phyloP scores from a whole-genome alignment of 805 yeast genomes.

The Scheffersomyces coipomensis region DNA sequence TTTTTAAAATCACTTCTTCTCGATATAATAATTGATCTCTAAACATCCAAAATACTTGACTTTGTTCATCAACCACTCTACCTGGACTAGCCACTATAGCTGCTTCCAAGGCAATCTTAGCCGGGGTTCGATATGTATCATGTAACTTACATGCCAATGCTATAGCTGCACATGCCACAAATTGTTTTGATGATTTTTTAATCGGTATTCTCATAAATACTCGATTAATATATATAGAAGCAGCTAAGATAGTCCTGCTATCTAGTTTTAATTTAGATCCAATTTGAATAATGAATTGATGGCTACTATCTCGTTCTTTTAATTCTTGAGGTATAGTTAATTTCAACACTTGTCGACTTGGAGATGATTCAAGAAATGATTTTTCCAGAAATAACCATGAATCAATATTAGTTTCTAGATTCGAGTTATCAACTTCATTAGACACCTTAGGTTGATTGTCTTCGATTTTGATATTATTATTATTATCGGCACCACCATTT shows the following conservation, averaged over 20 bases:
- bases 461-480: too few relatives aligned
- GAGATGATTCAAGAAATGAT: slow-evolving; percentile 26
- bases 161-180: slow-evolving; percentile 42
- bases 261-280: slow-evolving; percentile 38
- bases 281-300: slow-evolving; percentile 35
- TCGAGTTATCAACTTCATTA: too few relatives aligned
- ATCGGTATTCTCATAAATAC: slow-evolving; percentile 42
- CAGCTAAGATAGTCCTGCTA: slow-evolving; percentile 41
- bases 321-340: slow-evolving; percentile 35
- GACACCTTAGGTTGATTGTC: too few relatives aligned
- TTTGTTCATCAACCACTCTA: slow-evolving; percentile 35
- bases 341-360: slow-evolving; percentile 27
- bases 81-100: slow-evolving; percentile 33
- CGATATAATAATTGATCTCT: slow-evolving; percentile 42
- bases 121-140: slow-evolving; percentile 43
- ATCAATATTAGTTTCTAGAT: too few relatives aligned
- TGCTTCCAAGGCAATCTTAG: slow-evolving; percentile 39
- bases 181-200: slow-evolving; percentile 38
- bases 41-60: slow-evolving; percentile 43
- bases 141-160: slow-evolving; percentile 42
- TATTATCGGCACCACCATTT: too few relatives aligned
- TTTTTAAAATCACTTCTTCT: slow-evolving; percentile 39
- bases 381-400: slow-evolving; percentile 40
- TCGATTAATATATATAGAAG: slow-evolving; percentile 37
- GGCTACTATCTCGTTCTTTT: slow-evolving; percentile 33